Conservation (phyloP, 2,329 filamentous ascomycete genomes). For the Phaeosphaeriaceae sp. region DNA sequence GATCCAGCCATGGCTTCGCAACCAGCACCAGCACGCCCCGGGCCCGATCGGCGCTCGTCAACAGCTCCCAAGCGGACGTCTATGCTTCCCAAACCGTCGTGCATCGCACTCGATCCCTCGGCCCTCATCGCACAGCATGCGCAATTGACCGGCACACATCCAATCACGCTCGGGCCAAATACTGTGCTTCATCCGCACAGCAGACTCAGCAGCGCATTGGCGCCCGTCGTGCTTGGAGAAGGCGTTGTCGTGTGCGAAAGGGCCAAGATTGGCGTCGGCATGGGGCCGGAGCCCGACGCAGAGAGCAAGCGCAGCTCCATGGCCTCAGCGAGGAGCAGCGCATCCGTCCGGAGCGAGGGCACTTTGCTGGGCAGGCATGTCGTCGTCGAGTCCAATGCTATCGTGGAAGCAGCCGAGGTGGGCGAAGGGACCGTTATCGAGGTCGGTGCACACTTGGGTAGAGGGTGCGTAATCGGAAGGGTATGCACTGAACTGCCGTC, state of each 20-base stretch:
- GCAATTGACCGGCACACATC: conserved; percentile 71
- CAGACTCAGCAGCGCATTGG: conserved; percentile 53
- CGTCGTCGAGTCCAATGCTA: conserved; percentile 52
- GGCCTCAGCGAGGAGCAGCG: conserved; percentile 17
- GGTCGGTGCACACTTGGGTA: conserved; percentile 41
- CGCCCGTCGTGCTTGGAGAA: conserved; percentile 53
- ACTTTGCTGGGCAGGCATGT: conserved; percentile 52
- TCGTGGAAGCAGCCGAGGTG: conserved; percentile 48
- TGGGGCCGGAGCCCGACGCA: conserved; percentile 22
- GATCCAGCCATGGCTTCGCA: conserved; percentile 28
- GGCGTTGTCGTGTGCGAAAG: conserved; percentile 79
- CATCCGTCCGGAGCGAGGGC: conserved; percentile 31
- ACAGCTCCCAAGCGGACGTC: conserved; percentile 44
- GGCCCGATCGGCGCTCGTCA: conserved; percentile 35
- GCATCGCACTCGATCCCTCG: conserved; percentile 53
- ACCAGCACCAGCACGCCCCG: conserved; percentile 26
- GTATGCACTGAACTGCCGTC: conserved; percentile 26
- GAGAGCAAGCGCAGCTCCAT: conserved; percentile 23
- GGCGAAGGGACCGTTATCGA: conserved; percentile 47
- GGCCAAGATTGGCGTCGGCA: conserved; percentile 49
- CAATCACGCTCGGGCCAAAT: conserved; percentile 78
- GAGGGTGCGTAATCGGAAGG: conserved; percentile 50
- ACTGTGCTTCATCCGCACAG: conserved; percentile 87
- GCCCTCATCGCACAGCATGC: conserved; percentile 58
- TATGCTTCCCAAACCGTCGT: conserved; percentile 47